Evolutionary conservation across 2,329 filamentous ascomycete species (phyloP).

Genomic region (Phialemonium atrogriseum): DNA sequence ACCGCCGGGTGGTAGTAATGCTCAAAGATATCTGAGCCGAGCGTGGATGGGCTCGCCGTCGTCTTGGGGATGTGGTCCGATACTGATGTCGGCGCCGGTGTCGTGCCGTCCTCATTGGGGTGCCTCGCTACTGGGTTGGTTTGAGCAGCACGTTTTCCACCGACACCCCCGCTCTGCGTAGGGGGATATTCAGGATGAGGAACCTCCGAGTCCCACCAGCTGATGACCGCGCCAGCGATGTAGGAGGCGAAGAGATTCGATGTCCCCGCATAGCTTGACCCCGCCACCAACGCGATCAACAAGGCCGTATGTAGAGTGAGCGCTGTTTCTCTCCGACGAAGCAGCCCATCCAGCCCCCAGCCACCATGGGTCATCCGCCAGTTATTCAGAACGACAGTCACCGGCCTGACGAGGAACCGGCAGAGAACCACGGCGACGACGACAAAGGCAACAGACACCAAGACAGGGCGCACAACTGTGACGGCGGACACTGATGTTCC

Average conservation of each 20-base stretch:
- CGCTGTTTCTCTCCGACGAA: slow-evolving; percentile 23
- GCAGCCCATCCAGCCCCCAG: slow-evolving; percentile 14
- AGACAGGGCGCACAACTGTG: slow-evolving; percentile 34
- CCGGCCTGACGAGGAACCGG: slow-evolving; percentile 32
- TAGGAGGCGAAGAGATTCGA: slow-evolving; percentile 57
- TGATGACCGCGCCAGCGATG: slow-evolving; percentile 48
- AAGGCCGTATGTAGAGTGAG: slow-evolving; percentile 39
- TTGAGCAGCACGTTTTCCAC: neutral
- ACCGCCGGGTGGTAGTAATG: slow-evolving; percentile 30
- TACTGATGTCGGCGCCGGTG: too few species aligned
- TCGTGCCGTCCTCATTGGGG: too few species aligned
- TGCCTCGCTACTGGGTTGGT: too few species aligned
- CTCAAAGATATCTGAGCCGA: slow-evolving; percentile 22
- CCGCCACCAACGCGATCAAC: slow-evolving; percentile 40
- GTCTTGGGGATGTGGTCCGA: neutral
- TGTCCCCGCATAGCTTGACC: slow-evolving; percentile 50
- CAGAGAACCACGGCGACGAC: slow-evolving; percentile 37
- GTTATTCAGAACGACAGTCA: slow-evolving; percentile 28
- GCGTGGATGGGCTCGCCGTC: neutral
- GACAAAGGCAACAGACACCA: slow-evolving; percentile 44
- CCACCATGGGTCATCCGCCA: slow-evolving; percentile 8
- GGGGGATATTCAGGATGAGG: slow-evolving; percentile 14
- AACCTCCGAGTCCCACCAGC: slow-evolving; percentile 47
- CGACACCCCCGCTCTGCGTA: neutral
- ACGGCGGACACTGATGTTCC: slow-evolving; percentile 17